These are phyloP conservation scores for Trichoderma semiorbis DNA, from an alignment of 2,329 filamentous ascomycete species.

Conservation along the genomic window DNA sequence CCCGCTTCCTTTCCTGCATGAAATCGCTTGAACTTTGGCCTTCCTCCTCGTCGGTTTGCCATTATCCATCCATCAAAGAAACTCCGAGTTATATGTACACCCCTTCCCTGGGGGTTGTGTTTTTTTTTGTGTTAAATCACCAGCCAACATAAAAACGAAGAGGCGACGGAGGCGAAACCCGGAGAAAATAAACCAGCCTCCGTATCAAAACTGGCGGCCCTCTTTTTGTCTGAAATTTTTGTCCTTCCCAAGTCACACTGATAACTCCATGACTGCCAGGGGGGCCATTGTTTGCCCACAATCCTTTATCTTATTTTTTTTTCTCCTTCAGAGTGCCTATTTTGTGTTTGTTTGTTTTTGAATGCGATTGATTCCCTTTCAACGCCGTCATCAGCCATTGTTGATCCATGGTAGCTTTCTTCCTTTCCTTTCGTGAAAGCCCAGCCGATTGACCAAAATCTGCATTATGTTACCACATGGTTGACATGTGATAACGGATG, in stretches of 20 bases:
- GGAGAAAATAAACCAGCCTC: neutral
- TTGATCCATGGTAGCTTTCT: conserved; percentile 22
- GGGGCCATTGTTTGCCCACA: neutral
- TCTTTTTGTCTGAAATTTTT: neutral
- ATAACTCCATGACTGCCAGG: conserved; percentile 2
- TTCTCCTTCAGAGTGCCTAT: neutral
- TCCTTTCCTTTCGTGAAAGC: neutral
- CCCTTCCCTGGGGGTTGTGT: neutral
- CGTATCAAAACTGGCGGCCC: neutral
- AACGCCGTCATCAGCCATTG: conserved; percentile 14
- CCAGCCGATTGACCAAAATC: neutral
- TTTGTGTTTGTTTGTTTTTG: neutral
- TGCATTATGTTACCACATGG: neutral
- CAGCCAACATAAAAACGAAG: neutral
- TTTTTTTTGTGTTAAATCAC: neutral
- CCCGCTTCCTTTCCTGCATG: neutral
- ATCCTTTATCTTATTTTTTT: neutral
- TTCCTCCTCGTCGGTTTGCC: neutral
- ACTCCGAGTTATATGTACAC: conserved; percentile 2
- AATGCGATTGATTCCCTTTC: neutral
- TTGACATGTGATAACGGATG: conserved; percentile 5
- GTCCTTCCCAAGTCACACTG: neutral
- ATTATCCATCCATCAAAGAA: neutral
- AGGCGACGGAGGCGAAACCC: neutral
- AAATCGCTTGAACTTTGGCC: neutral